Evolutionary conservation across 306 rosid genomes (phyloP), one percentile per base, ranked within the genome.

Genomic region (Geum urbanum): DNA sequence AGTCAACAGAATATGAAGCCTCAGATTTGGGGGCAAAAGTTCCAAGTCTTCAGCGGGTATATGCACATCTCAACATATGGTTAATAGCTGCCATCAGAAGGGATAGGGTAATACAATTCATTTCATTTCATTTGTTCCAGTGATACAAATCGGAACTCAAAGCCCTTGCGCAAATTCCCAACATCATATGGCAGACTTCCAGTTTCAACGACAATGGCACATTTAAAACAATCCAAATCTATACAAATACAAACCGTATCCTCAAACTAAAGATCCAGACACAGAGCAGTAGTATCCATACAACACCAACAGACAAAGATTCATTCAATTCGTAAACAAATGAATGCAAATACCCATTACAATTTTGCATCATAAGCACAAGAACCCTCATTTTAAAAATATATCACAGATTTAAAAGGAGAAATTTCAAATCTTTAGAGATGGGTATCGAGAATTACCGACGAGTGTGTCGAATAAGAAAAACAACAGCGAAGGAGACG

Each of bases 81-180:
- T 58, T 6, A 32, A 13, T 5, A 16, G 54, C 37, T 63, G 75
- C 87, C 88, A 87, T 84, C 84, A 82, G 86, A 78, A 69, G 81
- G 81, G 83, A 80, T 80, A 60, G 59, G 41, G 44, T 70, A 39
- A 65, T 74, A 48, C 24, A 49, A 74, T 47, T 77, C 51, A 53
- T 84, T 71, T 75, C 85, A 74, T 78, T 52, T 76, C 85, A 75
- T 79, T 59, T 67, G 78, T 63, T 45, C 83, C 77, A 66, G 65
- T 60, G 57, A 69, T 45, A 53, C 60, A 12, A 57, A 39, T 56
- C 37, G 52, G 65, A 64, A 81, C 80, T 85, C 81, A 84, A 84
- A 80, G 82, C 87, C 87, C 86, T 69, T 88, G 86, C 81, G 70
- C 86, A 80, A 63, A 62, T n/a, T 76, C 87, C 89, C 87, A 74